Evolutionary conservation across 1,284 basidiomycete genomes (phyloP).

Genomic region (Kwoniella shivajii): DNA sequence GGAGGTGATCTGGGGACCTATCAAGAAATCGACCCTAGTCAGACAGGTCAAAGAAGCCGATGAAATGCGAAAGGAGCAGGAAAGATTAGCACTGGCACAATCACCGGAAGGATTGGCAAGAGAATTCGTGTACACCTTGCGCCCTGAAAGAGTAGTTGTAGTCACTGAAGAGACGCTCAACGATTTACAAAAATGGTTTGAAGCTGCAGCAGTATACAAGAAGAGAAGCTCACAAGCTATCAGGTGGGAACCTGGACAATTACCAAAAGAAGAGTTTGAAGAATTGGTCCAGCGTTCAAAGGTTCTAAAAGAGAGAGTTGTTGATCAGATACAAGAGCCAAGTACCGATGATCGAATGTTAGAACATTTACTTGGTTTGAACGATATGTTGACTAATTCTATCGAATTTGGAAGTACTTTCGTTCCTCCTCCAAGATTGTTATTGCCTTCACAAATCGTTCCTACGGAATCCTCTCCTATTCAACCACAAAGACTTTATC

Average conservation of each 20-base stretch:
- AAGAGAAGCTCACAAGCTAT: constrained; percentile 17
- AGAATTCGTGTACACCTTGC: constrained; percentile 50
- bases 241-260: constrained; percentile 44
- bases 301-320: constrained; percentile 63
- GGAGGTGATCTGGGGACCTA: constrained; percentile 53
- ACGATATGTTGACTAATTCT: constrained; percentile 67
- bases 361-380: constrained; percentile 68
- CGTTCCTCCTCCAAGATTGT: constrained; percentile 39
- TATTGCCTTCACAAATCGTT: constrained; percentile 45
- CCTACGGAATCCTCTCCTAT: constrained; percentile 7
- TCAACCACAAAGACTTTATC: neutral
- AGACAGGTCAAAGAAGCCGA: constrained; percentile 54
- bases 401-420: constrained; percentile 47
- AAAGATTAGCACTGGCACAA: constrained; percentile 38
- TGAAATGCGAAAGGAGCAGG: constrained; percentile 42
- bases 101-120: constrained; percentile 49
- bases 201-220: constrained; percentile 21
- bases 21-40: constrained; percentile 56
- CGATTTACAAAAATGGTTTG: constrained; percentile 48
- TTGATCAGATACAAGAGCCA: constrained; percentile 60
- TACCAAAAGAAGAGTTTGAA: constrained; percentile 47
- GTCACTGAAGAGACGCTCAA: constrained; percentile 58
- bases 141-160: constrained; percentile 62
- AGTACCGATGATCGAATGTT: constrained; percentile 64
- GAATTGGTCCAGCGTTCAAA: constrained; percentile 59